Conservation (phyloP, 1,284 basidiomycete species). For the Ustilago trichophora region DNA sequence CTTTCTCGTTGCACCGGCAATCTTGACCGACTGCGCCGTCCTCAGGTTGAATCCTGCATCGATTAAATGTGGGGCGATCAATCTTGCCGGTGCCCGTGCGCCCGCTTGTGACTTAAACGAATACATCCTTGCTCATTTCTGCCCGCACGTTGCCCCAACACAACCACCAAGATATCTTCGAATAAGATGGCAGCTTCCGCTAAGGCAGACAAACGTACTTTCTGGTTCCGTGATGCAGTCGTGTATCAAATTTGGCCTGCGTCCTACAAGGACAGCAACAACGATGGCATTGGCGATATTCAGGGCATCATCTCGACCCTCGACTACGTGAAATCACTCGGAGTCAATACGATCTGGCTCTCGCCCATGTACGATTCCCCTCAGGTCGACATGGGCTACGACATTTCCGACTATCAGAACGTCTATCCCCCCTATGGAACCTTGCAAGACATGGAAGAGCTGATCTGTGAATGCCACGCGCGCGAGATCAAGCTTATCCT, state of each 20-base stretch:
- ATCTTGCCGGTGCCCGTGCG: too few species aligned
- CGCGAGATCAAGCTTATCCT: constrained; percentile 80
- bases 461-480: constrained; percentile 73
- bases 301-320: constrained; percentile 75
- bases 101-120: too few species aligned
- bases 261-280: constrained; percentile 78
- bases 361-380: constrained; percentile 78
- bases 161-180: constrained; percentile 2
- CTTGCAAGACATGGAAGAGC: constrained; percentile 75
- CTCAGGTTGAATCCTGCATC: too few species aligned
- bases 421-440: constrained; percentile 79
- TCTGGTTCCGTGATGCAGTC: too few species aligned
- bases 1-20: too few species aligned
- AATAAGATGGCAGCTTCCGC: not conserved
- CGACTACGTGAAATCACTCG: constrained; percentile 76
- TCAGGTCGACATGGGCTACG: constrained; percentile 75
- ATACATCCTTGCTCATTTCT: too few species aligned
- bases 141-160: too few species aligned
- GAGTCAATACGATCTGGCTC: constrained; percentile 78
- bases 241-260: constrained; percentile 74
- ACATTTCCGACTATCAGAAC: constrained; percentile 73
- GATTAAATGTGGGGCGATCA: too few species aligned
- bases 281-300: constrained; percentile 79
- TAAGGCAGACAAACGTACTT: constrained; percentile 5
- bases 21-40: too few species aligned